Conservation (phyloP, 768 basidiomycete species). For the Fibroporia radiculosa region DNA sequence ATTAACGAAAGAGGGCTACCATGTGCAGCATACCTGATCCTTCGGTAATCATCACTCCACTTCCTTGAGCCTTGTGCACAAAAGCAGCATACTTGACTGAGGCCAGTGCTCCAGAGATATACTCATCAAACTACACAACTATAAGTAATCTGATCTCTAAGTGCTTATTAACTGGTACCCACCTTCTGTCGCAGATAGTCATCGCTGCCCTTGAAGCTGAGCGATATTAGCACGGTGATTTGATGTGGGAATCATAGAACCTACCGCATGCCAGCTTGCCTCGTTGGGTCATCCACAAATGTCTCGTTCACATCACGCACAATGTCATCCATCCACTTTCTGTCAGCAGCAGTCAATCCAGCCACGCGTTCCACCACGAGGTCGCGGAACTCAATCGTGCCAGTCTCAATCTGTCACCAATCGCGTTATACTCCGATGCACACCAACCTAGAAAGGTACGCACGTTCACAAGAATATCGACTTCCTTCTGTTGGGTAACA, state of each 20-base stretch:
- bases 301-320: conserved; percentile 78
- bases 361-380: conserved; percentile 70
- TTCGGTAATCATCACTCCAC: conserved; percentile 61
- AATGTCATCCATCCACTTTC: conserved; percentile 98
- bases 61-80: conserved; percentile 55
- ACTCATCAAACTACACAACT: conserved; percentile 75
- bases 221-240: not conserved
- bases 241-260: conserved; percentile 22
- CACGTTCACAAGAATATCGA: conserved; percentile 88
- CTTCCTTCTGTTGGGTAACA: conserved; percentile 86
- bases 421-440: not conserved
- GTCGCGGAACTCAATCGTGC: conserved; percentile 80
- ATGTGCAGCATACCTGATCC: conserved; percentile 41
- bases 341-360: conserved; percentile 82
- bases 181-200: conserved; percentile 90
- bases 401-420: conserved; percentile 72
- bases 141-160: not conserved
- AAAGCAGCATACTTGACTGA: conserved; percentile 90
- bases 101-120: conserved; percentile 80
- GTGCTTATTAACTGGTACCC: not conserved
- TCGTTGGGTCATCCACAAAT: conserved; percentile 60
- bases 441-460: conserved; percentile 11
- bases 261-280: conserved; percentile 55
- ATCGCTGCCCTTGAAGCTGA: conserved; percentile 89
- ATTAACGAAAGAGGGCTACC: not conserved